Evolutionary conservation across 495 filamentous ascomycete genomes (phyloP), one percentile per base, ranked within the genome.

Genomic region (Acidiella bohemica): DNA sequence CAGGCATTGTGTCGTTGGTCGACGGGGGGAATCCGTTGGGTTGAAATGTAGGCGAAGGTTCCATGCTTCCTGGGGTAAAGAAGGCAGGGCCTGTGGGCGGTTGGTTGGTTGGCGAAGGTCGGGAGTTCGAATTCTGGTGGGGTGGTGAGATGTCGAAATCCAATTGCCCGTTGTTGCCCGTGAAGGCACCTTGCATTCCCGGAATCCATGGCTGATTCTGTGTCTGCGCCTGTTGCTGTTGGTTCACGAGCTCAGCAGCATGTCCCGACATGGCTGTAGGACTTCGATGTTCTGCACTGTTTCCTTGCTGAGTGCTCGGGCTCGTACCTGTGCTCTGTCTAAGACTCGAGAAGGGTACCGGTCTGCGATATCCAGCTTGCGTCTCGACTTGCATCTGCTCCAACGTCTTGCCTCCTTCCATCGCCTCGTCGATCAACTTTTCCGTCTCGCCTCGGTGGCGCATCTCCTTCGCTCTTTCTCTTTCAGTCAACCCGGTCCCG

Each of bases 401-500:
- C 26, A 51, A 23, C 32, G 42, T 46, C 39, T 46, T 46, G 13
- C 47, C 47, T 16, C 42, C 31, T 5, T 46, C 37, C 36, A 51
- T 20, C 2, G 26, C 47, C 11, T 25, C 35, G 2, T 28, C 42
- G 10, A 44, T 31, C 11, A 20, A 31, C 35, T 17, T 34, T 31
- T 39, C 35, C 6, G 8, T 28, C 13, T 24, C 35, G 18, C 48
- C 41, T 3, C 32, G 32, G 25, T 45, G 41, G 17, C 32, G 9
- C 14, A 32, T 26, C 12, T 20, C 37, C 46, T 67, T 60, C 17
- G 36, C 41, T 21, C 29, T 34, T 23, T 53, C 50, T 7, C 42
- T 31, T 26, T 52, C 53, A 13, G 67, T 65, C 12, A 67, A 57
- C 5, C 78, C 65, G 45, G 66, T 56, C 50, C 61, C 73, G 13